A percentile compares a stretch with the other conserved stretches of the same genome.
phyloP scores from a whole-genome alignment of 352 stramenopile genomes.

The Globisporangium nodosum region DNA sequence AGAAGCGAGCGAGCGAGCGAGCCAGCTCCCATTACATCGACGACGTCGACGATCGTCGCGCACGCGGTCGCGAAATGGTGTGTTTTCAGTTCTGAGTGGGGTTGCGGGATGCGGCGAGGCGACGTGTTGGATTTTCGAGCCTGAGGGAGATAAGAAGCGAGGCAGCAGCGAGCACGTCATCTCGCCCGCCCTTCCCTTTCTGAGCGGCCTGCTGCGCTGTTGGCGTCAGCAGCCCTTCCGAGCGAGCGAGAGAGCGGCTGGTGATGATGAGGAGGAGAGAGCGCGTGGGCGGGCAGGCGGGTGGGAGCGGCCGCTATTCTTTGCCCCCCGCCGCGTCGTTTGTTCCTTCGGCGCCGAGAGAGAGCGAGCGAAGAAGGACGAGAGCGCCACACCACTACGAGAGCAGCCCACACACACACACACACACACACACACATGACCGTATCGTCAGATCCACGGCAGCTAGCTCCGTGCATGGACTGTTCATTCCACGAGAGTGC shows the following conservation, averaged over 20 bases:
- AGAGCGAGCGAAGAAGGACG: background rate
- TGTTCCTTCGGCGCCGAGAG: background rate
- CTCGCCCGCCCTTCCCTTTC: too few relatives aligned
- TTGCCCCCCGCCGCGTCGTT: background rate
- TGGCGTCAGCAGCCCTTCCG: too few relatives aligned
- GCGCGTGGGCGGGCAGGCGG: too few relatives aligned
- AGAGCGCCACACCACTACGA: background rate
- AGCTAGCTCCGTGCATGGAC: too few relatives aligned
- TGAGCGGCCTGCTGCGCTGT: too few relatives aligned
- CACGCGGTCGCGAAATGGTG: too few relatives aligned
- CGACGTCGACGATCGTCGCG: background rate
- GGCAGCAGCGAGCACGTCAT: too few relatives aligned
- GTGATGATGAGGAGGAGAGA: too few relatives aligned
- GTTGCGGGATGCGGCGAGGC: background rate
- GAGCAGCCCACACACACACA: background rate
- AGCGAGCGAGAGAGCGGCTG: too few relatives aligned
- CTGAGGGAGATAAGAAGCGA: too few relatives aligned
- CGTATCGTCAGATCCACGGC: too few relatives aligned
- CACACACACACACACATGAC: background rate
- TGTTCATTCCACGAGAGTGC: too few relatives aligned
- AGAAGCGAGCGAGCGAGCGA: background rate
- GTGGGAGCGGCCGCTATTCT: background rate
- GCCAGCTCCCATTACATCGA: background rate
- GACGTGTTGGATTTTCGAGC: background rate
- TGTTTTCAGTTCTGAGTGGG: background rate